A percentile compares a stretch with the other conserved stretches of the same genome.
These are phyloP conservation scores for Phaeodactylum tricornutum DNA, from an alignment of 108 stramenopile species.

Conservation along the genomic window DNA sequence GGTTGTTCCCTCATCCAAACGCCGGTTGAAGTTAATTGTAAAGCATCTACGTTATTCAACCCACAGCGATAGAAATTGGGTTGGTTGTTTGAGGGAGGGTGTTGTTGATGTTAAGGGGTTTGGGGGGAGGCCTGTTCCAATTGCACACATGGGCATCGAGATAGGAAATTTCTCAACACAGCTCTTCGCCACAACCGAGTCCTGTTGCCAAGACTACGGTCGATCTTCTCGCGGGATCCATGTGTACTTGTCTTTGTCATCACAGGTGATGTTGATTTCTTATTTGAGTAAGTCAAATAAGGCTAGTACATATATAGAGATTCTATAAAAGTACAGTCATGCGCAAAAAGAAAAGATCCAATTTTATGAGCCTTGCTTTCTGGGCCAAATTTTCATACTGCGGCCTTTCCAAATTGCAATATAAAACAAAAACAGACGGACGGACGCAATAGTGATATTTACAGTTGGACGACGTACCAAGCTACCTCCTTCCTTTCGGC, in stretches of 20 bases:
- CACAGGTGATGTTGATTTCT: constrained; percentile 14
- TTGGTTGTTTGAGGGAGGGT: neutral
- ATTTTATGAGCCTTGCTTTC: too few relatives aligned
- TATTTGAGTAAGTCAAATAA: constrained; percentile 13
- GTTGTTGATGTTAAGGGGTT: neutral
- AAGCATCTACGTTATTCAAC: too few relatives aligned
- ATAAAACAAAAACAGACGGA: too few relatives aligned
- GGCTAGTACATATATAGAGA: constrained; percentile 8
- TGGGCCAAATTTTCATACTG: too few relatives aligned
- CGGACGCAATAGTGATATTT: too few relatives aligned
- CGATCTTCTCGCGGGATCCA: constrained; percentile 10
- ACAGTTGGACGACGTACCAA: too few relatives aligned
- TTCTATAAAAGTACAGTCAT: constrained; percentile 16
- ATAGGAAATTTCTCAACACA: constrained; percentile 4
- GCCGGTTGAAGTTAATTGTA: too few relatives aligned
- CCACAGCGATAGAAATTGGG: neutral
- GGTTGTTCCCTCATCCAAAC: too few relatives aligned
- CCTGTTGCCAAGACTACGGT: neutral
- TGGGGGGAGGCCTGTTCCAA: constrained; percentile 12
- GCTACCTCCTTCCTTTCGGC: too few relatives aligned
- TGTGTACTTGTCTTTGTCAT: constrained; percentile 6
- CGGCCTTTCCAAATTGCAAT: too few relatives aligned
- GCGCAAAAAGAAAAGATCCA: too few relatives aligned
- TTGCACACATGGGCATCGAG: constrained; percentile 8
- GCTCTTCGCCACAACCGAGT: constrained; percentile 15